These are phyloP conservation scores for Calocera viscosa DNA, from an alignment of 768 basidiomycete species.

Conservation along the genomic window DNA sequence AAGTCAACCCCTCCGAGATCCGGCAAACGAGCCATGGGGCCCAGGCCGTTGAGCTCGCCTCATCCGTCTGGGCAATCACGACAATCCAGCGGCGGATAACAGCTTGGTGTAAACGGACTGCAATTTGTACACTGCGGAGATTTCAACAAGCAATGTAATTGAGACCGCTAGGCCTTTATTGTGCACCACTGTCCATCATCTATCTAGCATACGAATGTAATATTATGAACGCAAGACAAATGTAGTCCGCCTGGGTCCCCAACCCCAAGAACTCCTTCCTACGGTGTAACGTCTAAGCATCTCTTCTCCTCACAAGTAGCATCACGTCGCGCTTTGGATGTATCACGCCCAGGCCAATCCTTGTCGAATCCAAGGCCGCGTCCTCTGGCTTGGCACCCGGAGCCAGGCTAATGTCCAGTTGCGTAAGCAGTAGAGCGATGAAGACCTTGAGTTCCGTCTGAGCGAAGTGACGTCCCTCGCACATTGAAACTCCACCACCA, in stretches of 20 bases:
- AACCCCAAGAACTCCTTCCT: too few relatives aligned
- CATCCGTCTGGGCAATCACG: neutral
- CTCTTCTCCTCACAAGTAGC: neutral
- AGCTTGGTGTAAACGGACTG: neutral
- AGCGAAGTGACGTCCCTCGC: conserved; percentile 23
- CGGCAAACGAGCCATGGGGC: neutral
- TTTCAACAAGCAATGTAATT: neutral
- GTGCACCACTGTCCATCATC: neutral
- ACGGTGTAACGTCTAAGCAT: neutral
- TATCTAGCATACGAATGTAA: neutral
- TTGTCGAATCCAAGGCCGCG: neutral
- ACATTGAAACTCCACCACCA: conserved; percentile 24
- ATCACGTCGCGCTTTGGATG: neutral
- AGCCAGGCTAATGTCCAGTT: conserved; percentile 16
- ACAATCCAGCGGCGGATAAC: neutral
- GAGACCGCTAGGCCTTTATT: neutral
- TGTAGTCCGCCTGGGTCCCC: too few relatives aligned
- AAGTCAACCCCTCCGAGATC: neutral
- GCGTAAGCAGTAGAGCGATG: conserved; percentile 17
- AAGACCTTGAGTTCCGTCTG: conserved; percentile 19
- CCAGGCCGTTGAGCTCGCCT: neutral
- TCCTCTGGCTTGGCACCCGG: conserved; percentile 10
- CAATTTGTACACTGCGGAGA: neutral
- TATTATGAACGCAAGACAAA: neutral
- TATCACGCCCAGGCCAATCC: neutral